phyloP scores from a whole-genome alignment of 257 asterid species.

The Solanum pinnatisectum region DNA sequence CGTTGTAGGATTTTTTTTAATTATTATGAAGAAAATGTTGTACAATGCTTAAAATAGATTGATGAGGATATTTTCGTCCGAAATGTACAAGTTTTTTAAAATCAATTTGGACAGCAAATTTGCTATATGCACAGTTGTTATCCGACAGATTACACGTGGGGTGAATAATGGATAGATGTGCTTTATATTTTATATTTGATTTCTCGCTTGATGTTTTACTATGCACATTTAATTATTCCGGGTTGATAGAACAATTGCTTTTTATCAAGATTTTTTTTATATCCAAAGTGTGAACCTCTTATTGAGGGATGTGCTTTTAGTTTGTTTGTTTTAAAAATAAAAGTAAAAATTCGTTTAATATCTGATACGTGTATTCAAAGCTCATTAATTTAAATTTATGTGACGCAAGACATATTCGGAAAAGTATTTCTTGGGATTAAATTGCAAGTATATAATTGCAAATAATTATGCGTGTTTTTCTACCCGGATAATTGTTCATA shows the following conservation, averaged over 20 bases:
- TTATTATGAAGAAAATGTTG: neutral
- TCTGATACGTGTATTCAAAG: too few species aligned
- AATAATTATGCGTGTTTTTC: neutral
- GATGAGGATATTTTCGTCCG: neutral
- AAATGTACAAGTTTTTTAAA: neutral
- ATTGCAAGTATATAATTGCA: neutral
- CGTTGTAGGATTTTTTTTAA: neutral
- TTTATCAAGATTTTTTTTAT: fast-evolving
- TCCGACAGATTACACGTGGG: slow-evolving; percentile 4
- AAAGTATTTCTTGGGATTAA: neutral
- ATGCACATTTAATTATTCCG: fast-evolving
- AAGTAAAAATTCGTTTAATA: fast-evolving
- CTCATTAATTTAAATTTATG: neutral
- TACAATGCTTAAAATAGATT: neutral
- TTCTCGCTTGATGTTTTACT: fast-evolving
- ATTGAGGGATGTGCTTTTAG: neutral
- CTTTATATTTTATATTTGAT: neutral
- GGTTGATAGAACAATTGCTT: fast-evolving
- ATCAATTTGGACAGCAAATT: neutral
- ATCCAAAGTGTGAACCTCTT: fast-evolving
- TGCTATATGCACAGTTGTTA: neutral
- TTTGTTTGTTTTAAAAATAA: too few species aligned
- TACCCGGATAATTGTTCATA: neutral
- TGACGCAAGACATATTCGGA: fast-evolving
- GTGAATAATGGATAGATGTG: neutral